Evolutionary conservation across 1,284 basidiomycete genomes (phyloP).

Genomic region (Ganoderma resinaceum): DNA sequence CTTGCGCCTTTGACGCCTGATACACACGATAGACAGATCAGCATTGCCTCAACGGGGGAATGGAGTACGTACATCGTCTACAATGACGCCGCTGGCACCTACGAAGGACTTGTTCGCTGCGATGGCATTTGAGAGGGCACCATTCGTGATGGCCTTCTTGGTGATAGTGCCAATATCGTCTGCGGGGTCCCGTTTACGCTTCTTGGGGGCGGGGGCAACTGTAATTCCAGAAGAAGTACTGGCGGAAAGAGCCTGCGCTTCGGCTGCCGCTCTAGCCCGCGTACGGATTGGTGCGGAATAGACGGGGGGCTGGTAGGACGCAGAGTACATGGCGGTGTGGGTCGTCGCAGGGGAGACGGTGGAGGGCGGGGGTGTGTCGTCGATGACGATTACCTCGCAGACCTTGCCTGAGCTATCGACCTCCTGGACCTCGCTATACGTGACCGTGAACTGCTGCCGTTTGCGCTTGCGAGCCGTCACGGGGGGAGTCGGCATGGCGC

Average conservation of each 20-base stretch:
- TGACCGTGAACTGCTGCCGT: constrained; percentile 80
- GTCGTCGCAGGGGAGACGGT: constrained; percentile 76
- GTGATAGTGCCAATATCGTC: constrained; percentile 68
- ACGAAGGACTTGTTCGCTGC: constrained; percentile 66
- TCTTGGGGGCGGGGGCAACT: constrained; percentile 71
- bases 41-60: constrained; percentile 26
- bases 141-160: constrained; percentile 62
- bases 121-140: constrained; percentile 53
- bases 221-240: constrained; percentile 63
- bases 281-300: constrained; percentile 78
- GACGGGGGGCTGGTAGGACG: constrained; percentile 79
- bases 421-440: constrained; percentile 85
- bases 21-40: constrained; percentile 37
- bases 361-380: constrained; percentile 82
- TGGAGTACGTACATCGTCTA: constrained; percentile 63
- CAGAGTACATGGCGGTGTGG: constrained; percentile 70
- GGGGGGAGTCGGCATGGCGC: constrained; percentile 61
- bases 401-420: constrained; percentile 76
- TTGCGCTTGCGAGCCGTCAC: constrained; percentile 81
- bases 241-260: constrained; percentile 75
- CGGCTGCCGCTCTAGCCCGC: constrained; percentile 81
- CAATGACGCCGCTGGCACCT: constrained; percentile 62
- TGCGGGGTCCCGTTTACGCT: constrained; percentile 74
- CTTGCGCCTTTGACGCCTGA: constrained; percentile 64
- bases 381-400: constrained; percentile 87